Conservation (phyloP, 2,329 filamentous ascomycete genomes). For the Cercospora canescens region DNA sequence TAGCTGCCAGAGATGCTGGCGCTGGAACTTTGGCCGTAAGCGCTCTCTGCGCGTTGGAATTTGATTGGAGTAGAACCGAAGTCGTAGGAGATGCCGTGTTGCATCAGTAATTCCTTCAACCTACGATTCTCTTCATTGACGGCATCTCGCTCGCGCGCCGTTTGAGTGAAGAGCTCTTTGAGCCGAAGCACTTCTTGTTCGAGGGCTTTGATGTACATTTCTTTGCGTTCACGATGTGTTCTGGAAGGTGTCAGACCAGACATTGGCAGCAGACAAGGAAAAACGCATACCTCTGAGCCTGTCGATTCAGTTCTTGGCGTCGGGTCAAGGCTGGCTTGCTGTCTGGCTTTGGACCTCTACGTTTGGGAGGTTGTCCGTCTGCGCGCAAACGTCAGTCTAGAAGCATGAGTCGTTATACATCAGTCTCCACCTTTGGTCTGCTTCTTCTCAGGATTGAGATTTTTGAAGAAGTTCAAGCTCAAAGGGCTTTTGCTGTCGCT, state of each 20-base stretch:
- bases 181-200: constrained; percentile 88
- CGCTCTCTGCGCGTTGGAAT: constrained; percentile 38
- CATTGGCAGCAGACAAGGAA: background rate
- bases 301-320: constrained; percentile 89
- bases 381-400: constrained; percentile 13
- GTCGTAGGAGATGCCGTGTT: constrained; percentile 61
- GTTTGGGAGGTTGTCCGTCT: constrained; percentile 86
- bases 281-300: constrained; percentile 78
- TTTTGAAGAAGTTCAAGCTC: constrained; percentile 58
- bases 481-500: constrained; percentile 30
- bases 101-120: constrained; percentile 62
- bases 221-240: constrained; percentile 94
- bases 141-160: constrained; percentile 73
- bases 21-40: constrained; percentile 46
- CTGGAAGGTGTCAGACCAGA: constrained; percentile 48
- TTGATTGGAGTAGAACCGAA: constrained; percentile 40
- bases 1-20: constrained; percentile 67
- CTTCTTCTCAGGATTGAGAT: constrained; percentile 66
- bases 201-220: constrained; percentile 90
- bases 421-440: constrained; percentile 66
- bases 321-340: constrained; percentile 91
- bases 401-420: background rate
- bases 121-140: constrained; percentile 77
- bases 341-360: constrained; percentile 92
- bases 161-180: constrained; percentile 77